phyloP scores from a whole-genome alignment of 2,329 filamentous ascomycete genomes.

The Magnaporthales sp. region DNA sequence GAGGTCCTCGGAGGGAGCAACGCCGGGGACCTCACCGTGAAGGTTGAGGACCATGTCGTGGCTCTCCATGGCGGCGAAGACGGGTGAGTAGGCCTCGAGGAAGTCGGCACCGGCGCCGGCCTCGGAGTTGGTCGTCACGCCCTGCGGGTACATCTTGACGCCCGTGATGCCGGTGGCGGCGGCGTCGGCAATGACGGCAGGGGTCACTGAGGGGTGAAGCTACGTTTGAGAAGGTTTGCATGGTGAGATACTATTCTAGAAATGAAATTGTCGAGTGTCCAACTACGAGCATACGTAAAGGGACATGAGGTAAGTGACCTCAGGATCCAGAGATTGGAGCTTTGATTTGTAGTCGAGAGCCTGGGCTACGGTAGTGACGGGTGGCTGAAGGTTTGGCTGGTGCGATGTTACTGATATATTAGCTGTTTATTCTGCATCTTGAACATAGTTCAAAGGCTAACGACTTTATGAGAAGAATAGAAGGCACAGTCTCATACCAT shows the following conservation, averaged over 20 bases:
- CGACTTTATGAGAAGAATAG: neutral
- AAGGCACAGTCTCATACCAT: conserved; percentile 13
- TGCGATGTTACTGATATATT: conserved; percentile 22
- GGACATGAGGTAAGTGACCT: conserved; percentile 65
- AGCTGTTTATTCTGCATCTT: conserved; percentile 10
- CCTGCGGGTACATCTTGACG: conserved; percentile 62
- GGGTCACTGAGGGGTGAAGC: conserved; percentile 52
- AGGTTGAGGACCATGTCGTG: conserved; percentile 66
- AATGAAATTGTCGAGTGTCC: neutral
- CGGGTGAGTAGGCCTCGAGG: conserved; percentile 42
- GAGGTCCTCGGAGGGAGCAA: conserved; percentile 19
- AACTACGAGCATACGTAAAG: conserved; percentile 32
- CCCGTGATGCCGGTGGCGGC: conserved; percentile 56
- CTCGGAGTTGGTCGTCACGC: conserved; percentile 57
- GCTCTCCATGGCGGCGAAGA: conserved; percentile 84
- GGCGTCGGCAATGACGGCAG: conserved; percentile 63
- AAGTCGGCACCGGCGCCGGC: conserved; percentile 53
- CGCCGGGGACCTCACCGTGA: conserved; percentile 71
- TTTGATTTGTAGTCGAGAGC: conserved; percentile 58
- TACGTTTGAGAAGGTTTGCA: neutral
- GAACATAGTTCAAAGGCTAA: conserved; percentile 4
- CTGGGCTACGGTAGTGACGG: conserved; percentile 50
- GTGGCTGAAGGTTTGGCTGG: conserved; percentile 55
- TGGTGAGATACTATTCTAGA: neutral
- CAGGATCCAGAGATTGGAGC: conserved; percentile 50